A percentile compares a stretch with the other conserved stretches of the same genome.
Conservation (phyloP, 1,284 basidiomycete species). For the Chondrostereum purpureum region DNA sequence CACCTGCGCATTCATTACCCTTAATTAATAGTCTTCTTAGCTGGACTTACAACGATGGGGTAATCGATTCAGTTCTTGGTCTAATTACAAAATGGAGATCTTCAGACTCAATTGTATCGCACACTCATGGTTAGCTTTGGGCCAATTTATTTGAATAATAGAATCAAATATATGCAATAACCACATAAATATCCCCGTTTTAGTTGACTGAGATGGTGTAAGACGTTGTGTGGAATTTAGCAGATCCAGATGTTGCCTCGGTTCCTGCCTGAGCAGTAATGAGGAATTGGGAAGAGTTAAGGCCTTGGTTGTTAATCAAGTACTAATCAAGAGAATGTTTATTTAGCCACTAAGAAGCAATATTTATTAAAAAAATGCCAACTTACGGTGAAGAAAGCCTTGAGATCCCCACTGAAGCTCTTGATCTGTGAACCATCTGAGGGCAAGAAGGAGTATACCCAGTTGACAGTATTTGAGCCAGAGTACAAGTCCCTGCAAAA, state of each 20-base stretch:
- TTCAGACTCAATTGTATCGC: too few species aligned
- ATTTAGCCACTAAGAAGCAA: not conserved
- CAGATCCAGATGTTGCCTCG: slow-evolving; percentile 48
- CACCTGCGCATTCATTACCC: too few species aligned
- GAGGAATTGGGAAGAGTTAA: slow-evolving; percentile 44
- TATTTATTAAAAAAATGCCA: not conserved
- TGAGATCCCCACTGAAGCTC: slow-evolving; percentile 50
- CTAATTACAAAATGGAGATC: too few species aligned
- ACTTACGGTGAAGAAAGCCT: slow-evolving; percentile 45
- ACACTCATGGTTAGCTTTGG: too few species aligned
- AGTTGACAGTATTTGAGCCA: slow-evolving; percentile 53
- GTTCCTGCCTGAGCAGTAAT: slow-evolving; percentile 50
- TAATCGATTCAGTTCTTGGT: too few species aligned
- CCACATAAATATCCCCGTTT: slow-evolving; percentile 13
- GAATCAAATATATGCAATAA: slow-evolving; percentile 4
- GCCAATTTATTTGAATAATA: too few species aligned
- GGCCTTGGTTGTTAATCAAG: slow-evolving; percentile 37
- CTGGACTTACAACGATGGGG: too few species aligned
- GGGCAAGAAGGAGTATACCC: slow-evolving; percentile 60
- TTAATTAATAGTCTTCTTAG: too few species aligned
- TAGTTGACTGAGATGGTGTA: slow-evolving; percentile 38
- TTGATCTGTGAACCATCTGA: slow-evolving; percentile 32
- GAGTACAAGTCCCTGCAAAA: slow-evolving; percentile 47
- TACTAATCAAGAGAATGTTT: too few species aligned
- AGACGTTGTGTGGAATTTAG: slow-evolving; percentile 37